Percentiles rank a stretch among this genome's conserved stretches.
Evolutionary conservation across 2,329 filamentous ascomycete genomes (phyloP).

Genomic region (Chaetomium sp.): DNA sequence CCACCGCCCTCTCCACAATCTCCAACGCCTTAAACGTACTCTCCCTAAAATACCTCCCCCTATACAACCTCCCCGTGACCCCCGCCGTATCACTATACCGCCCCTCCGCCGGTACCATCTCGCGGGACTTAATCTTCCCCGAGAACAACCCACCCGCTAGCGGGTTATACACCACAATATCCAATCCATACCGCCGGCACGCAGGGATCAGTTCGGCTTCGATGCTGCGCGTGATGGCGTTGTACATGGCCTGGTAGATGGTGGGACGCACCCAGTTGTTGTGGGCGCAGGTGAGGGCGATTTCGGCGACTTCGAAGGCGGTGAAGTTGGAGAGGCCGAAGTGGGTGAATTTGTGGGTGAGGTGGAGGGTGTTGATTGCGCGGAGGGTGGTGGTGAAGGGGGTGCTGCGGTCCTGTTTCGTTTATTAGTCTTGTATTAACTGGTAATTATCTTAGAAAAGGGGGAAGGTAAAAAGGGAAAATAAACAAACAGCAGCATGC

Average conservation of each 20-base stretch:
- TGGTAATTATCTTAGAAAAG: no score
- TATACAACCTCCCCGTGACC: slow-evolving; percentile 43
- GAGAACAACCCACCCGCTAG: slow-evolving; percentile 64
- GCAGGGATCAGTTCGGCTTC: slow-evolving; percentile 61
- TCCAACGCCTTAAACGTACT: slow-evolving; percentile 49
- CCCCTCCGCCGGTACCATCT: slow-evolving; percentile 26
- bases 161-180: slow-evolving; percentile 66
- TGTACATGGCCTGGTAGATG: slow-evolving; percentile 73
- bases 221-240: slow-evolving; percentile 41
- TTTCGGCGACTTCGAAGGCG: slow-evolving; percentile 70
- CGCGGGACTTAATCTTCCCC: slow-evolving; percentile 43
- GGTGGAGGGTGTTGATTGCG: slow-evolving; percentile 62
- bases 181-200: slow-evolving; percentile 60
- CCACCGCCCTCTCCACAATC: slow-evolving; percentile 54
- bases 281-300: slow-evolving; percentile 61
- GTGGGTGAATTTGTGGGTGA: slow-evolving; percentile 63
- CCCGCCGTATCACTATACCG: slow-evolving; percentile 25
- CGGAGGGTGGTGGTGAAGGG: slow-evolving; percentile 64
- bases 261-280: slow-evolving; percentile 63
- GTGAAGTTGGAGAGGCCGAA: slow-evolving; percentile 68
- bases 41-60: slow-evolving; percentile 62
- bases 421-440: background rate
- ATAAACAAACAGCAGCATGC: slow-evolving; percentile 52
- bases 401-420: slow-evolving; percentile 38
- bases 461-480: background rate